Conservation (phyloP, 805 yeast genomes). For the Candida multigemmis region DNA sequence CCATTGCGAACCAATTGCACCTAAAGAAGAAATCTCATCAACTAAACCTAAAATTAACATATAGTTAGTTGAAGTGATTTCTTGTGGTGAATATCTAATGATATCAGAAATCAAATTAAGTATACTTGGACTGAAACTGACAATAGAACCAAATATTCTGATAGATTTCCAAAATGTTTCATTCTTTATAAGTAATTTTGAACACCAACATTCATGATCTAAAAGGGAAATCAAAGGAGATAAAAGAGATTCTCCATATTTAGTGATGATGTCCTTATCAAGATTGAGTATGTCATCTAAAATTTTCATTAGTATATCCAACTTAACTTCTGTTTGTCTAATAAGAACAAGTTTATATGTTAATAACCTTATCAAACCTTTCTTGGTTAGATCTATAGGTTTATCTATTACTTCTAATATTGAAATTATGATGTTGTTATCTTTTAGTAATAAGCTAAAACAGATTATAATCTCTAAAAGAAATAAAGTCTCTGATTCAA, state of each 20-base stretch:
- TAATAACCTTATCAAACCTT: conserved; percentile 32
- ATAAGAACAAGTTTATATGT: conserved; percentile 43
- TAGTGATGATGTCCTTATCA: conserved; percentile 36
- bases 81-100: conserved; percentile 18
- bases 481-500: conserved; percentile 40
- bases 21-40: conserved; percentile 75
- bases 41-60: conserved; percentile 60
- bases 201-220: conserved; percentile 37
- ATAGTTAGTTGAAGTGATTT: conserved; percentile 42
- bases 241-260: conserved; percentile 35
- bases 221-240: conserved; percentile 43
- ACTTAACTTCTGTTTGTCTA: conserved; percentile 20
- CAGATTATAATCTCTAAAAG: conserved; percentile 35
- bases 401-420: conserved; percentile 6
- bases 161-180: conserved; percentile 47
- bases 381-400: conserved; percentile 14
- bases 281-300: conserved; percentile 5
- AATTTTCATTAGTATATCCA: conserved; percentile 7
- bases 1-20: conserved; percentile 71
- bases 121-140: conserved; percentile 32
- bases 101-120: conserved; percentile 39
- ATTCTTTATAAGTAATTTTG: conserved; percentile 20
- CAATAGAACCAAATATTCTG: conserved; percentile 38
- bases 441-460: conserved; percentile 20
- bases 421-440: conserved; percentile 10